Evolutionary conservation across 371 early-diverging fungal species (phyloP).

Genomic region (Enterocytospora artemiae): DNA sequence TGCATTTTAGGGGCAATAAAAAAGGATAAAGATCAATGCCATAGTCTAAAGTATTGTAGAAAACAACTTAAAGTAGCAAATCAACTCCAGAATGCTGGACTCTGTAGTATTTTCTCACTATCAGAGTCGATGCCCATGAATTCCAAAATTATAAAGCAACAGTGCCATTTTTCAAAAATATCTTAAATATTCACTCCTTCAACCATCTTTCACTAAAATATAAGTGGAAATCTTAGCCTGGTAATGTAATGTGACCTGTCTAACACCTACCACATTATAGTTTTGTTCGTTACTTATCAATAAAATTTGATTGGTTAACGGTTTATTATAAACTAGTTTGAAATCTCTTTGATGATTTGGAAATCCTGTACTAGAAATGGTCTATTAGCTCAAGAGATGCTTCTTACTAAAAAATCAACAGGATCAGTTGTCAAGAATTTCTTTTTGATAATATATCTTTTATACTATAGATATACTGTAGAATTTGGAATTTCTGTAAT

Average conservation of each 20-base stretch:
- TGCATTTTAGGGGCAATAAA: background rate
- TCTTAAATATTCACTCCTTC: background rate
- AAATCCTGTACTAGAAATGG: too few relatives aligned
- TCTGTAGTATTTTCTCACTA: background rate
- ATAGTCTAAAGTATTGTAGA: background rate
- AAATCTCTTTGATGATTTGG: too few relatives aligned
- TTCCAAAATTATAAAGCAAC: too few relatives aligned
- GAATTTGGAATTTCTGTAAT: constrained; percentile 3
- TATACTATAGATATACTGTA: constrained; percentile 7
- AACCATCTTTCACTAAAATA: background rate
- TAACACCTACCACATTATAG: background rate
- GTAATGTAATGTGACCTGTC: background rate
- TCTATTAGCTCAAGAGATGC: too few relatives aligned
- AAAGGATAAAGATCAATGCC: background rate
- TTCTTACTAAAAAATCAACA: background rate
- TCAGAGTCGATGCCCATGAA: too few relatives aligned
- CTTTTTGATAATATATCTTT: constrained; percentile 2
- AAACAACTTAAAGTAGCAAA: background rate
- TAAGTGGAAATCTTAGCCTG: background rate
- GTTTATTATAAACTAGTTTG: too few relatives aligned
- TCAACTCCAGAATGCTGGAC: background rate
- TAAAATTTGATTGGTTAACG: too few relatives aligned
- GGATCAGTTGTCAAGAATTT: constrained; percentile 9
- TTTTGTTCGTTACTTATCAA: background rate
- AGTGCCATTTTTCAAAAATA: background rate